phyloP scores from a whole-genome alignment of 2,329 filamentous ascomycete genomes.

The Emmonsiellopsis sp. region DNA sequence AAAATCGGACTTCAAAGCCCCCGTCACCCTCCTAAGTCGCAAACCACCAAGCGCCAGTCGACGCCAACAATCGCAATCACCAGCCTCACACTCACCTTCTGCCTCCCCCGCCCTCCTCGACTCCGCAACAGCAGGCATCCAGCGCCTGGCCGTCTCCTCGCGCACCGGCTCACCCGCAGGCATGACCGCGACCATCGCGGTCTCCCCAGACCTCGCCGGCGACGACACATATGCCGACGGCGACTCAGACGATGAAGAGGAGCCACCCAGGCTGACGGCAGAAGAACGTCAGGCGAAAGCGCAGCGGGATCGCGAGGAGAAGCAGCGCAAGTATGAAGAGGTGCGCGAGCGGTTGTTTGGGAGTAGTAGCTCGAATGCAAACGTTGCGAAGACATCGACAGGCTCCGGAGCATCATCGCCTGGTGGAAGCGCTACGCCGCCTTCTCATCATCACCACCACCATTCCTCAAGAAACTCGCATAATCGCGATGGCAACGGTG shows the following conservation, averaged over 20 bases:
- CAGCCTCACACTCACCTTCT: constrained; percentile 18
- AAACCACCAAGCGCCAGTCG: constrained; percentile 61
- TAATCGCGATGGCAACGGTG: constrained; percentile 28
- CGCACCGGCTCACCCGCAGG: not conserved
- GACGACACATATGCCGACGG: constrained; percentile 35
- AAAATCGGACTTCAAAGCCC: constrained; percentile 65
- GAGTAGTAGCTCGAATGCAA: constrained; percentile 22
- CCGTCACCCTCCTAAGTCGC: constrained; percentile 75
- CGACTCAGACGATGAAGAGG: constrained; percentile 59
- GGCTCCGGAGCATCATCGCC: constrained; percentile 53
- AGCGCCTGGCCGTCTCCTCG: constrained; percentile 34
- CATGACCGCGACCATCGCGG: not conserved
- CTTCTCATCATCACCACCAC: constrained; percentile 20
- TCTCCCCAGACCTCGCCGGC: not conserved
- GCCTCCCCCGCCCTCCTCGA: constrained; percentile 32
- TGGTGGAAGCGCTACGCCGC: constrained; percentile 50
- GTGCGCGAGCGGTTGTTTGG: constrained; percentile 82
- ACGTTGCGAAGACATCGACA: constrained; percentile 19
- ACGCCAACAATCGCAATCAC: constrained; percentile 33
- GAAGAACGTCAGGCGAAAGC: constrained; percentile 73
- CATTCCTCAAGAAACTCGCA: not conserved
- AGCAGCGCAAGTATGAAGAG: constrained; percentile 83
- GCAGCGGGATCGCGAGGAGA: constrained; percentile 70
- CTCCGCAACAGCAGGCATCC: constrained; percentile 34
- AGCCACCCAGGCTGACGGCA: constrained; percentile 54